Percentiles rank a stretch among this genome's conserved stretches.
phyloP scores from a whole-genome alignment of 2,329 filamentous ascomycete species.

The Colletotrichum euphorbiae region DNA sequence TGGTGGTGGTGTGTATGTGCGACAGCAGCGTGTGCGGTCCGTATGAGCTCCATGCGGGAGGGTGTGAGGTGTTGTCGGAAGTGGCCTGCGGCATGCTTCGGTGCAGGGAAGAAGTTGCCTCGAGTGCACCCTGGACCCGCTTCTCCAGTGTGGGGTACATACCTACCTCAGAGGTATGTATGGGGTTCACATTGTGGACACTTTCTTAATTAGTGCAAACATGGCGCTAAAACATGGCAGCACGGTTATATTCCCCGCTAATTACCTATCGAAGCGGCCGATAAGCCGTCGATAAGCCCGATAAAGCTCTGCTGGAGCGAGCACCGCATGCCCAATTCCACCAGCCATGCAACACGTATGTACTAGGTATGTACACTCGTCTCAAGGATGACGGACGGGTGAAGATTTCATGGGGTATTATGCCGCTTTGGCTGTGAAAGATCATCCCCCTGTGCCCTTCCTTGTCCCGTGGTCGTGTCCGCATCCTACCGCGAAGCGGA shows the following conservation, averaged over 20 bases:
- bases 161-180: too few species aligned
- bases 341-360: neutral
- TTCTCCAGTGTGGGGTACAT: conserved; percentile 35
- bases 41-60: neutral
- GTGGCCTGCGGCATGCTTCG: conserved; percentile 33
- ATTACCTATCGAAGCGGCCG: neutral
- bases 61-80: conserved; percentile 34
- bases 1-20: conserved; percentile 12
- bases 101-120: conserved; percentile 33
- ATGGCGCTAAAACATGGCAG: conserved; percentile 32
- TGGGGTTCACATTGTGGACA: conserved; percentile 26
- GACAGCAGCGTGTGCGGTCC: neutral
- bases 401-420: neutral
- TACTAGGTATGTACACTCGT: neutral
- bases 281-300: conserved; percentile 27
- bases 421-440: conserved; percentile 12
- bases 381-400: neutral
- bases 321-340: neutral
- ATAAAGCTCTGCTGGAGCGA: conserved; percentile 15
- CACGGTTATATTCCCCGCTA: conserved; percentile 13
- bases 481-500: conserved; percentile 16
- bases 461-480: conserved; percentile 14
- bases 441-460: conserved; percentile 1
- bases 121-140: conserved; percentile 22
- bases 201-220: conserved; percentile 10